These are phyloP conservation scores for Solanum chilense DNA, from an alignment of 257 asterid genomes.

Conservation along the genomic window DNA sequence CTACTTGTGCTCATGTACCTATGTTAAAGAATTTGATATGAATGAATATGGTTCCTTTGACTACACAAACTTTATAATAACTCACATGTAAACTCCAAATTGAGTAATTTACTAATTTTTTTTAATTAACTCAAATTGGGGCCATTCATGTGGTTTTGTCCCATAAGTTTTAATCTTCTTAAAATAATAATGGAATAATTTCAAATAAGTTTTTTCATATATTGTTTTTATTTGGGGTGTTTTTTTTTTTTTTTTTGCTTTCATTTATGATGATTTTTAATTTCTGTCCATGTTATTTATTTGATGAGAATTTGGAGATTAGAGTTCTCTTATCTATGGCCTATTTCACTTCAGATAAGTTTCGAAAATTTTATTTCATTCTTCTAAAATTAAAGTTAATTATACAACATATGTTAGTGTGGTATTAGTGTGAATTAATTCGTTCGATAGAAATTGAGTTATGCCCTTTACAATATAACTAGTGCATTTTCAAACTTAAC, in stretches of 20 bases:
- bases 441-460: background rate
- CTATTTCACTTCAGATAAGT: background rate
- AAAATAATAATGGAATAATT: too few relatives aligned
- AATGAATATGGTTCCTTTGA: background rate
- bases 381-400: background rate
- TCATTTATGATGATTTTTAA: background rate
- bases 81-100: background rate
- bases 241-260: background rate
- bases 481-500: background rate
- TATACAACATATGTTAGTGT: background rate
- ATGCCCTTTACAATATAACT: background rate
- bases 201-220: background rate
- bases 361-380: background rate
- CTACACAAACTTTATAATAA: background rate
- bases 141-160: background rate
- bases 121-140: slow-evolving; percentile 16
- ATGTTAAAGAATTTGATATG: background rate
- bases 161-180: background rate
- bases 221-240: background rate
- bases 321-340: background rate
- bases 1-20: background rate
- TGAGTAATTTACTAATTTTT: background rate
- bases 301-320: background rate
- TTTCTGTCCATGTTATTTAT: background rate
- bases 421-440: background rate